phyloP scores from a whole-genome alignment of 305 asterid genomes.

The Fraxinus baroniana region DNA sequence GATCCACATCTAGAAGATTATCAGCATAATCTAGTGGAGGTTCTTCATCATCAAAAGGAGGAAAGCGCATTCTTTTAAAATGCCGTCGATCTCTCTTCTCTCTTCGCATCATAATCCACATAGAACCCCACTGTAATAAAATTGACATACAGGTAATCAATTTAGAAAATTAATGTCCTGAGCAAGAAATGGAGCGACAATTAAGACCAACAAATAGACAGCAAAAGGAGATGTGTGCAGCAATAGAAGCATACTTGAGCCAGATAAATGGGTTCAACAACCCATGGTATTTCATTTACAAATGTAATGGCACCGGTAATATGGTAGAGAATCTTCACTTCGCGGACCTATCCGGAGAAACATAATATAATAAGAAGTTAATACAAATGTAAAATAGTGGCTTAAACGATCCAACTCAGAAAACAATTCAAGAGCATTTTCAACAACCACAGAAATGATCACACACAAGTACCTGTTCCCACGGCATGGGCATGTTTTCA shows the following conservation, averaged over 20 bases:
- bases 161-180: neutral
- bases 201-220: neutral
- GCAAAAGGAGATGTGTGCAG: neutral
- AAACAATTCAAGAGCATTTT: neutral
- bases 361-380: neutral
- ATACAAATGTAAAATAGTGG: neutral
- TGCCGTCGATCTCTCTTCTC: constrained; percentile 98
- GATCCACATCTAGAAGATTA: constrained; percentile 95
- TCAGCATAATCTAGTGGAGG: constrained; percentile 99
- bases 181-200: neutral
- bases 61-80: constrained; percentile 99
- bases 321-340: constrained; percentile 95
- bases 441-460: neutral
- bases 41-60: constrained; percentile 99
- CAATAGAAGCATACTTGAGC: constrained; percentile 69
- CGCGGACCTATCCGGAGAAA: constrained; percentile 68
- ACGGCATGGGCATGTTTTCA: constrained; percentile 99
- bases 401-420: neutral
- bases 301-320: constrained; percentile 98
- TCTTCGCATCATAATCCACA: constrained; percentile 99
- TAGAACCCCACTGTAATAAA: constrained; percentile 87
- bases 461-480: constrained; percentile 80
- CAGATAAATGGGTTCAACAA: constrained; percentile 94
- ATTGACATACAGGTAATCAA: neutral
- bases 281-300: constrained; percentile 99